Base-by-base conservation (phyloP, 2,329 filamentous ascomycete genomes). In the Emericellopsis atlantica region DNA sequence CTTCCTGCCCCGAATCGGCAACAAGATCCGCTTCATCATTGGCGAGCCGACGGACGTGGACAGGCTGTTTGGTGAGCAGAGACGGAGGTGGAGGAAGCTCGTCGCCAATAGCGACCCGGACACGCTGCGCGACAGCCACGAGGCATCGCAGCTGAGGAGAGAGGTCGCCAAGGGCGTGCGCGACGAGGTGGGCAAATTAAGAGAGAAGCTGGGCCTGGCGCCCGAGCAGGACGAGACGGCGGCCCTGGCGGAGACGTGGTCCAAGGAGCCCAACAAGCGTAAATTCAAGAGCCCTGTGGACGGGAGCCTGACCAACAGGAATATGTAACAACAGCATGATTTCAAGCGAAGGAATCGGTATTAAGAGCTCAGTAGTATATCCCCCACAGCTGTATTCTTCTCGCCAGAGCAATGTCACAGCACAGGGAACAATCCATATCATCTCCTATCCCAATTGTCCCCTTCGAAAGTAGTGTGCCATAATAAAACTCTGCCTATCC, bases 231-330 rank as follows among this genome's bases (percentile, higher is more conserved):
- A 94, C 50, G 79, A 84, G 0, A 80, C 83, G 49, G 73, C 79
- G 37, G 82, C 79, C 8, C 62, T 89, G 23, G 86, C 84, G 0
- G 84, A 90, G 59, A 95, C 88, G 2, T 96, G 86, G 81, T 66
- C 73, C 2, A 62, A 63, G 38, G 72, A 75, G 45, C 67, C 66
- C 14, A 57, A 58, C 29, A 58, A 62, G 36, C 65, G 65, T 41
- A 65, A 59, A 42, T 74, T 69, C 50, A 69, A 61, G 55, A 77
- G 72, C 45, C 60, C 64, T 4, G 69, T 76, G 6, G 72, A 76
- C 41, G 69, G 67, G 32, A 72, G 72, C 48, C 52, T 70, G 41
- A 64, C 75, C 24, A 63, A 62, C 47, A 57, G 59, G 48, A 53
- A 56, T 42, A 29, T 29, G 9, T 29, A 29, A 29, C 26, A 12